Percentiles rank a stretch among this genome's conserved stretches.
Evolutionary conservation across 2,329 filamentous ascomycete species (phyloP).

Genomic region (Paecilomyces niveus): DNA sequence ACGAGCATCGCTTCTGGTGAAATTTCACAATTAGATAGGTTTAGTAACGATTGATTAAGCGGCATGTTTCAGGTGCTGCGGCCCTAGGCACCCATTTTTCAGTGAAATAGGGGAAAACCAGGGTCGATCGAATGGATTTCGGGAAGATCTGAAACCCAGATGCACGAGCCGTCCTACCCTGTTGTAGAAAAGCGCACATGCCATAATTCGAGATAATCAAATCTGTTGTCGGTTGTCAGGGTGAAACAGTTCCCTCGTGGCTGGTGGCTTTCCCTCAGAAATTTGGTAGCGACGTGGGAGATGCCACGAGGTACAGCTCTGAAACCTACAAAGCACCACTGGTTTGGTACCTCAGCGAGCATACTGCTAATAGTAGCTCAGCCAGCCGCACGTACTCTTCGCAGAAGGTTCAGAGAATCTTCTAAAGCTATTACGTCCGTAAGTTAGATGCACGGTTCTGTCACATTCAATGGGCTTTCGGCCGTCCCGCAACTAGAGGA

Average conservation of each 20-base stretch:
- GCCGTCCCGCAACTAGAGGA: not conserved
- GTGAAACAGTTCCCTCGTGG: not conserved
- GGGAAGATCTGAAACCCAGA: not conserved
- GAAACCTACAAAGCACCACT: not conserved
- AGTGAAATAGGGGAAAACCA: not conserved
- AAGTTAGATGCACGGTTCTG: not conserved
- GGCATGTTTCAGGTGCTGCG: not conserved
- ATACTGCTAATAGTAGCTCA: not conserved
- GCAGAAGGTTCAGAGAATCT: not conserved
- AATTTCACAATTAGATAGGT: not conserved
- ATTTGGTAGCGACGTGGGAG: not conserved
- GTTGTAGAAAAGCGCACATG: not conserved
- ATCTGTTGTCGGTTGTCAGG: not conserved
- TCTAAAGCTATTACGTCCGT: not conserved
- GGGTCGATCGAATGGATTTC: not conserved
- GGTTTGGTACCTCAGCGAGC: no score
- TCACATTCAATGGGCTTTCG: not conserved
- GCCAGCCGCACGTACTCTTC: not conserved
- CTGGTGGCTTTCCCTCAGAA: not conserved
- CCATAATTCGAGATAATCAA: not conserved
- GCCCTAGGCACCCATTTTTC: not conserved
- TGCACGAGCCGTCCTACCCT: not conserved
- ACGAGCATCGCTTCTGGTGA: not conserved
- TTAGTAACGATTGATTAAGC: not conserved
- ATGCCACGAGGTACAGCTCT: not conserved